Evolutionary conservation across 2,329 filamentous ascomycete genomes (phyloP).

Genomic region (Curvularia verruculosa): DNA sequence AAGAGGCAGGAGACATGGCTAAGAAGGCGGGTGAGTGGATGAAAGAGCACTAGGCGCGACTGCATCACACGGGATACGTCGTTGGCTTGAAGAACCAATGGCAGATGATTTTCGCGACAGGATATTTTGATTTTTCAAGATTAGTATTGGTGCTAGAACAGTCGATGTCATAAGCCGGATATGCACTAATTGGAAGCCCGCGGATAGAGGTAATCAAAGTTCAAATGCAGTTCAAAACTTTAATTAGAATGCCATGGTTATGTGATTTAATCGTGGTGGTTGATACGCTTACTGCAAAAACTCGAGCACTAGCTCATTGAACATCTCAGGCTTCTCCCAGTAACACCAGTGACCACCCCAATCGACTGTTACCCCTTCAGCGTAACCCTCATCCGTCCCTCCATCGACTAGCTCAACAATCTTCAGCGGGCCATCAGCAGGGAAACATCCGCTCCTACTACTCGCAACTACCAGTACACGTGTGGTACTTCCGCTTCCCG

Average conservation of each 20-base stretch:
- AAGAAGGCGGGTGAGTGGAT: slow-evolving; percentile 50
- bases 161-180: not conserved
- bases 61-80: too few relatives aligned
- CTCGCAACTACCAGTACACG: slow-evolving; percentile 34
- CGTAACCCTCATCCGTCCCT: slow-evolving; percentile 12
- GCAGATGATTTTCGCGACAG: not conserved
- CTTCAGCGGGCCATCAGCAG: slow-evolving; percentile 31
- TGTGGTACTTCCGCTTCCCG: slow-evolving; percentile 20
- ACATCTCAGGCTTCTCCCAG: slow-evolving; percentile 37
- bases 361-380: slow-evolving; percentile 25
- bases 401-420: slow-evolving; percentile 31
- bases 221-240: not conserved
- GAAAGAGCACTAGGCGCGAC: not conserved
- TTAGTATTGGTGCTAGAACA: not conserved
- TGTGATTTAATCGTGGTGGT: not conserved
- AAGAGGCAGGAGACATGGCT: slow-evolving; percentile 43
- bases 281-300: slow-evolving; percentile 12
- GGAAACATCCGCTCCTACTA: slow-evolving; percentile 39
- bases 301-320: slow-evolving; percentile 27
- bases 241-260: not conserved
- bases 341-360: slow-evolving; percentile 45
- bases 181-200: not conserved
- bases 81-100: not conserved
- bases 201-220: not conserved
- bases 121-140: too few relatives aligned